Evolutionary conservation across 148 eudicot species (phyloP).

Genomic region (Rheum nobile): DNA sequence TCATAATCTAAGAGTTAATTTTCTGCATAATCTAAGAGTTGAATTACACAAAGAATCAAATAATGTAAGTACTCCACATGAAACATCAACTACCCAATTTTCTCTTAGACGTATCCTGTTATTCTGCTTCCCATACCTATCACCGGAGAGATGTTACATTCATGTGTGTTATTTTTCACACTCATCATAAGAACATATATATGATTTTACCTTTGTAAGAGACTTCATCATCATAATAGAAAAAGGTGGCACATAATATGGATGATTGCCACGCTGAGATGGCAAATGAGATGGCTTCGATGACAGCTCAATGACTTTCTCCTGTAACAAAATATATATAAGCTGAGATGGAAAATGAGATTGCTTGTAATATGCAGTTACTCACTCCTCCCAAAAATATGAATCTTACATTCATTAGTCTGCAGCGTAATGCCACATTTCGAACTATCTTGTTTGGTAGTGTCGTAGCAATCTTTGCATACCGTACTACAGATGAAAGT

Average conservation of each 20-base stretch:
- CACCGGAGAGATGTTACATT: too few species aligned
- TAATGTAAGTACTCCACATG: too few species aligned
- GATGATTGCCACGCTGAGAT: conserved; percentile 46
- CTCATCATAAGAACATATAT: too few species aligned
- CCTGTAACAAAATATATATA: conserved; percentile 29
- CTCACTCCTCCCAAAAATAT: neutral
- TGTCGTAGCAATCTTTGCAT: conserved; percentile 37
- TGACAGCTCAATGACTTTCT: conserved; percentile 55
- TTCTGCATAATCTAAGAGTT: too few species aligned
- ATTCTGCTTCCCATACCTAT: too few species aligned
- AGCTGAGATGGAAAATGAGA: neutral
- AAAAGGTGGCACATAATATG: conserved; percentile 40
- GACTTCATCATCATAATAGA: conserved; percentile 62
- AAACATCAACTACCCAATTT: too few species aligned
- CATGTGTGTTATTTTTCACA: too few species aligned
- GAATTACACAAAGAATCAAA: too few species aligned
- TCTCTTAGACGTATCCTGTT: too few species aligned
- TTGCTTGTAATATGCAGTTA: neutral
- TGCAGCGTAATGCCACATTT: conserved; percentile 45
- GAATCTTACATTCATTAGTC: conserved; percentile 39
- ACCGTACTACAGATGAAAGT: conserved; percentile 24
- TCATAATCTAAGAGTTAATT: too few species aligned
- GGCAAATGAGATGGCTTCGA: conserved; percentile 56
- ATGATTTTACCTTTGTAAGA: conserved; percentile 46
- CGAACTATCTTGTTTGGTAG: conserved; percentile 39